Evolutionary conservation across 495 filamentous ascomycete species (phyloP).

Genomic region (Mytilinidion resinicola): DNA sequence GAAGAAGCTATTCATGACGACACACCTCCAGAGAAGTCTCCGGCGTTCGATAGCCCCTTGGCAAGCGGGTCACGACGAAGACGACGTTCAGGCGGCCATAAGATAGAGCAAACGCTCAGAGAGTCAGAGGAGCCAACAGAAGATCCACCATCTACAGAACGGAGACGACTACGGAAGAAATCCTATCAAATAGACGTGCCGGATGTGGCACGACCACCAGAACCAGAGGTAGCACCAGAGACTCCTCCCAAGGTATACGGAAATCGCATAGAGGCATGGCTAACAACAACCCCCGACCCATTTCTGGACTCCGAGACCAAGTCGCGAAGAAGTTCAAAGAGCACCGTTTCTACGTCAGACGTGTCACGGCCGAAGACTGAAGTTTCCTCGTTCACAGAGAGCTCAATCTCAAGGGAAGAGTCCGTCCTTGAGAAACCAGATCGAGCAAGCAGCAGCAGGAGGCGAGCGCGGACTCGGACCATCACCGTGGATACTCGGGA

Average conservation of each 20-base stretch:
- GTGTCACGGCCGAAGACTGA: slow-evolving; percentile 4
- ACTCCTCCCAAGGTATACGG: slow-evolving; percentile 25
- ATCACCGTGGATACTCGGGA: slow-evolving; percentile 10
- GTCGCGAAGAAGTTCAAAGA: slow-evolving; percentile 11
- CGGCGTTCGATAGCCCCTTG: background rate
- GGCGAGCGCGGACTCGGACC: slow-evolving; percentile 4
- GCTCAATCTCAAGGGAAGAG: slow-evolving; percentile 6
- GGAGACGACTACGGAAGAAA: slow-evolving; percentile 7
- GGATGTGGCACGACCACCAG: background rate
- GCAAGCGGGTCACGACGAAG: slow-evolving; percentile 8
- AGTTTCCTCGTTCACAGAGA: slow-evolving; percentile 4
- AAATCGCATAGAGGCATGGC: slow-evolving; percentile 37
- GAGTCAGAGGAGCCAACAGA: background rate
- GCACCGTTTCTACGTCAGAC: slow-evolving; percentile 18
- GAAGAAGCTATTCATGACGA: slow-evolving; percentile 4
- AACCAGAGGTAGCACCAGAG: slow-evolving; percentile 6
- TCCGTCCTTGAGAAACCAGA: slow-evolving; percentile 5
- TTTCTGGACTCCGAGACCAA: slow-evolving; percentile 26
- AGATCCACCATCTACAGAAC: slow-evolving; percentile 7
- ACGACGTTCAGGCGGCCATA: slow-evolving; percentile 9
- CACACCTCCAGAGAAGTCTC: slow-evolving; percentile 4
- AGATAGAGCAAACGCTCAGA: slow-evolving; percentile 4
- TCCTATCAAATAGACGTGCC: slow-evolving; percentile 9
- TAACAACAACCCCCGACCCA: slow-evolving; percentile 33
- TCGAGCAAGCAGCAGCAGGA: slow-evolving; percentile 9